These are phyloP conservation scores for Scleromitrula shiraiana DNA, from an alignment of 2,329 filamentous ascomycete species.

Conservation along the genomic window DNA sequence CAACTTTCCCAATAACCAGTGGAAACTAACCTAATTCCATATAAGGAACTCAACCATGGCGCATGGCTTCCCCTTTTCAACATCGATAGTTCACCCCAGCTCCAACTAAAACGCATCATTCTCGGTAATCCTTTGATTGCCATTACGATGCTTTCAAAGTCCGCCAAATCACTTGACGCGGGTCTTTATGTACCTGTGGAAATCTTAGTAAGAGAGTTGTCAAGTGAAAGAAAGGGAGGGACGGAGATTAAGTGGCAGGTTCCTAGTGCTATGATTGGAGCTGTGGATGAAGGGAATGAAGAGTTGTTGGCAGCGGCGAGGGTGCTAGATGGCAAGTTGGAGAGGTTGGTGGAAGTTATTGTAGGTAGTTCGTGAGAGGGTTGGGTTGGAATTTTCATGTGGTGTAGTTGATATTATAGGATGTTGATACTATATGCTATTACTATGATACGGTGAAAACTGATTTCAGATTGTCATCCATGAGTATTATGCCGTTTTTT, in stretches of 20 bases:
- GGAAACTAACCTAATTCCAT: too few species aligned
- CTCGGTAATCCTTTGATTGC: constrained; percentile 22
- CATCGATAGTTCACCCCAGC: constrained; percentile 11
- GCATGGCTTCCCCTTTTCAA: constrained; percentile 18
- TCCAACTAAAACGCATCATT: constrained; percentile 14
- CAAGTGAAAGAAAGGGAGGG: constrained; percentile 8
- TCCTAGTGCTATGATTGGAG: constrained; percentile 17
- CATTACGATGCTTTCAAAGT: constrained; percentile 20
- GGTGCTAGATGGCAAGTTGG: constrained; percentile 16
- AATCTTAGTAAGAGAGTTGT: constrained; percentile 15
- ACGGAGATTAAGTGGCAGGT: constrained; percentile 17
- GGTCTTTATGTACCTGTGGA: constrained; percentile 21
- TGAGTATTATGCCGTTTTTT: too few species aligned
- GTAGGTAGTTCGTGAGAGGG: neutral
- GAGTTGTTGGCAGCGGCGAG: constrained; percentile 12
- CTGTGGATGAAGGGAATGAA: constrained; percentile 4
- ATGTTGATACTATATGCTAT: too few species aligned
- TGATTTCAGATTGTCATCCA: too few species aligned
- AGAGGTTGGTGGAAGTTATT: constrained; percentile 10
- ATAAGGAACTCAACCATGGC: constrained; percentile 19
- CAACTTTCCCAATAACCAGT: neutral
- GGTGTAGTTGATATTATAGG: too few species aligned
- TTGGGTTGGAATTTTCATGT: too few species aligned
- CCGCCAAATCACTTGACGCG: constrained; percentile 9
- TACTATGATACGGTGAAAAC: too few species aligned